Evolutionary conservation across 169 alveolate species (phyloP).

Genomic region (Eimeria tenella): DNA sequence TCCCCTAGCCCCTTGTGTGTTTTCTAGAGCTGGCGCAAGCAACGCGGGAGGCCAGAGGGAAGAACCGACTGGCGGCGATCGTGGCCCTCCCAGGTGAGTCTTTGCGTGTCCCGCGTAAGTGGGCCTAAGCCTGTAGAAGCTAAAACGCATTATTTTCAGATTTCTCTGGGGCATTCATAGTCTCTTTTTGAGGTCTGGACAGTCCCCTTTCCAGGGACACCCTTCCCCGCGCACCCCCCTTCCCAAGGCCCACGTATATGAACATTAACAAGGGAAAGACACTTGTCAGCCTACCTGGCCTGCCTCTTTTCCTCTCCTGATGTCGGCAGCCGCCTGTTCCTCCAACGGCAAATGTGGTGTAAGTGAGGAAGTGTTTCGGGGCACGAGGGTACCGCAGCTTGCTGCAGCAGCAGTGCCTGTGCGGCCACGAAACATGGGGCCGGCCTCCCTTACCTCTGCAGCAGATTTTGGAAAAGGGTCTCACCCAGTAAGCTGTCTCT

Average conservation of each 20-base stretch:
- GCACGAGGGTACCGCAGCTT: conserved; percentile 36
- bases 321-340: conserved; percentile 62
- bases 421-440: conserved; percentile 12
- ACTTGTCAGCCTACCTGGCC: conserved; percentile 56
- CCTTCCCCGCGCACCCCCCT: conserved; percentile 70
- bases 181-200: conserved; percentile 22
- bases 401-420: conserved; percentile 44
- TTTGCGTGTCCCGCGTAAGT: conserved; percentile 43
- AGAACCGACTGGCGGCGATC: conserved; percentile 42
- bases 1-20: conserved; percentile 18
- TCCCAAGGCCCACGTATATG: conserved; percentile 42
- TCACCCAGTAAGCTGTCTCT: conserved; percentile 27
- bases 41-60: conserved; percentile 52
- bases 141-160: neutral
- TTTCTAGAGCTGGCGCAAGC: conserved; percentile 22
- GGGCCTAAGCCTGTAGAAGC: conserved; percentile 35
- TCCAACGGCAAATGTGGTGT: conserved; percentile 49
- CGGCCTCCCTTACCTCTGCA: conserved; percentile 34
- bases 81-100: conserved; percentile 39
- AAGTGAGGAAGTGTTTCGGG: conserved; percentile 62
- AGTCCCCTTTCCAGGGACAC: conserved; percentile 7
- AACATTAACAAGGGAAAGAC: conserved; percentile 33
- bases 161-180: neutral
- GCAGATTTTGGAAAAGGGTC: conserved; percentile 28
- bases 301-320: conserved; percentile 14